Percentiles rank a stretch among this genome's conserved stretches.
Evolutionary conservation across 1,139 yeast species (phyloP).

Genomic region (Suhomyces anneliseae): DNA sequence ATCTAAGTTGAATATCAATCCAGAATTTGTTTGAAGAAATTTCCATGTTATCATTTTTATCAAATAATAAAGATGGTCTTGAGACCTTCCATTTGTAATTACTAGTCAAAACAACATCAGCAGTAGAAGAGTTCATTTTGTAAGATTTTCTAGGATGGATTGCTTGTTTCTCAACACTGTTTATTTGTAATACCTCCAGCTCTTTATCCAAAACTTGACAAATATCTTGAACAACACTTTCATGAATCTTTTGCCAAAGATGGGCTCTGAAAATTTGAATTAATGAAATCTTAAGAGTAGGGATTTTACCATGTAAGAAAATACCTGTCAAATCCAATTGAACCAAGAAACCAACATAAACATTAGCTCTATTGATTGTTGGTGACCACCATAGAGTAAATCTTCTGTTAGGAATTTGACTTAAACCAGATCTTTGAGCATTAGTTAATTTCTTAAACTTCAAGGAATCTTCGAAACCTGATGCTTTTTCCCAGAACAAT

Average conservation of each 20-base stretch:
- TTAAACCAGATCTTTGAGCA: conserved; percentile 95
- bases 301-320: conserved; percentile 95
- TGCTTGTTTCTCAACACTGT: conserved; percentile 83
- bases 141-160: conserved; percentile 97
- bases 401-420: conserved; percentile 96
- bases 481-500: conserved; percentile 94
- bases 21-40: conserved; percentile 74
- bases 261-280: conserved; percentile 98
- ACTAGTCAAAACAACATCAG: conserved; percentile 80
- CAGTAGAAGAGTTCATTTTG: conserved; percentile 94
- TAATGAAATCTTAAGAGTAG: conserved; percentile 90
- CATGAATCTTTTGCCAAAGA: conserved; percentile 98
- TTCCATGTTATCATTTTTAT: conserved; percentile 52
- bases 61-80: conserved; percentile 75
- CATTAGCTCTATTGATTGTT: conserved; percentile 95
- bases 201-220: conserved; percentile 92
- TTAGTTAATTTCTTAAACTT: conserved; percentile 92
- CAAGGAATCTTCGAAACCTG: conserved; percentile 95
- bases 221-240: conserved; percentile 87
- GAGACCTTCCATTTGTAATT: conserved; percentile 84
- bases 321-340: conserved; percentile 97
- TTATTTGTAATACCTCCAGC: conserved; percentile 79
- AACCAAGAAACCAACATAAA: conserved; percentile 94
- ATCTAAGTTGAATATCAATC: conserved; percentile 93
- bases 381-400: conserved; percentile 99